Base-by-base conservation (phyloP, 164 flowering plant species). In the Hamamelis virginiana region DNA sequence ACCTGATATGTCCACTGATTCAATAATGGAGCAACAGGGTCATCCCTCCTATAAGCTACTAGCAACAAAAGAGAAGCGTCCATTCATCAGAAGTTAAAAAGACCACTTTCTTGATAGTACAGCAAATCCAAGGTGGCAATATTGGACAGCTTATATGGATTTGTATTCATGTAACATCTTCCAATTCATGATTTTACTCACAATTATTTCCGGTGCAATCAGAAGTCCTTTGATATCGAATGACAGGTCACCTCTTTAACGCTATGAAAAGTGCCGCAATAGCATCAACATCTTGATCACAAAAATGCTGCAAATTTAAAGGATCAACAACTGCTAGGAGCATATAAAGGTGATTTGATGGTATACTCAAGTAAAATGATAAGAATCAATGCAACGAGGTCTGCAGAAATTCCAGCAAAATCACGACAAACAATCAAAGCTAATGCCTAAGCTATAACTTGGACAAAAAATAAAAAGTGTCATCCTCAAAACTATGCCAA, bases 1-100 rank as follows among this genome's bases (percentile, higher is more conserved):
- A 94, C 97, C 98, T 94, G 99, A 81, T 95, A 95, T 22, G 99
- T 95, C 99, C 99, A 95, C 64, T 91, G 99, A 76, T 91, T 95
- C 47, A 95, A 86, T 75, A 95, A 73, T 23, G 99, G 97, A 25
- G 99, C 91, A 62, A 92, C 94, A 62, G 98, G 97, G 62, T 95
- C 99, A 70, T 95, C 99, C 75, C 97, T 83, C 69, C 99, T 80
- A 77, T 95, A 98, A 76, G 92, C 47, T 63, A 95, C 76, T 28
- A 95, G 81, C 76, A 95, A 79, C 79, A 95, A 71, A 48, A 98
- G 97, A 75, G 98, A 88, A 78, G 86, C 78, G 80, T 92, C 96
- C n/a, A 81, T 81, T 65, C 99, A 73, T 73, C 99, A 86, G 76
- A 95, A 95, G 80, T 95, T 97, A 82, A 95, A 95, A 59, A 92